These are phyloP conservation scores for Marasmius oreades DNA, from an alignment of 1,284 basidiomycete species.

Conservation along the genomic window DNA sequence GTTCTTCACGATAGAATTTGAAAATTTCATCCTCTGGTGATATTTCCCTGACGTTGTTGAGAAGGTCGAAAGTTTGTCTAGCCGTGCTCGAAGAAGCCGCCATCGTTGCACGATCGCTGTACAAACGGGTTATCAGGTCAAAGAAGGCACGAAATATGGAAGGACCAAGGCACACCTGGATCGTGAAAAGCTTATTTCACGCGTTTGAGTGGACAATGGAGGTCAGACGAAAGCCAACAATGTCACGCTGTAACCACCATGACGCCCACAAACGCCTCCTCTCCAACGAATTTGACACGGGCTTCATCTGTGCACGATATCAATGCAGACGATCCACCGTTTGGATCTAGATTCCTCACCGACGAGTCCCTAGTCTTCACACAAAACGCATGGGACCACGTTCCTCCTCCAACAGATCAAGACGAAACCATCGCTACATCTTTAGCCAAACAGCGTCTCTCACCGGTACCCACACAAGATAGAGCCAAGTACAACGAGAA, in stretches of 20 bases:
- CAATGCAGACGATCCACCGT: conserved; percentile 7
- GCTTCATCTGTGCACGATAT: conserved; percentile 13
- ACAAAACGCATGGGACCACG: conserved; percentile 88
- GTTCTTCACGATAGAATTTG: conserved; percentile 71
- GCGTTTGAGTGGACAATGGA: too few species aligned
- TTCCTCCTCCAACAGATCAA: conserved; percentile 80
- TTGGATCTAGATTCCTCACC: conserved; percentile 52
- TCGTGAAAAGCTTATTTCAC: too few species aligned
- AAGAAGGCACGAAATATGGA: too few species aligned
- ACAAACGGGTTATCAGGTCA: too few species aligned
- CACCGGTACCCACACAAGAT: conserved; percentile 67
- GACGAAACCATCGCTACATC: conserved; percentile 63
- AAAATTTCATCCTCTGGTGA: conserved; percentile 80
- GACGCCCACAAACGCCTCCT: too few species aligned
- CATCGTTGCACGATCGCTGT: background rate
- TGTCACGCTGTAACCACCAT: too few species aligned
- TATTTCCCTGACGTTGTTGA: conserved; percentile 74
- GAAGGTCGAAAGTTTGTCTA: conserved; percentile 79
- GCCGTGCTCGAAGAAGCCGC: conserved; percentile 48
- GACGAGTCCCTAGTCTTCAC: conserved; percentile 64
- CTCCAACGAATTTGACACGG: too few species aligned
- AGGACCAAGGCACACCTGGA: too few species aligned
- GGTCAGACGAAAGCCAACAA: too few species aligned
- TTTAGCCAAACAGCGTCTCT: conserved; percentile 60
- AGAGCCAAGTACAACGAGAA: conserved; percentile 70